A percentile compares a stretch with the other conserved stretches of the same genome.
phyloP scores from a whole-genome alignment of 2,329 filamentous ascomycete species.

The Westerdykella aurantiaca region DNA sequence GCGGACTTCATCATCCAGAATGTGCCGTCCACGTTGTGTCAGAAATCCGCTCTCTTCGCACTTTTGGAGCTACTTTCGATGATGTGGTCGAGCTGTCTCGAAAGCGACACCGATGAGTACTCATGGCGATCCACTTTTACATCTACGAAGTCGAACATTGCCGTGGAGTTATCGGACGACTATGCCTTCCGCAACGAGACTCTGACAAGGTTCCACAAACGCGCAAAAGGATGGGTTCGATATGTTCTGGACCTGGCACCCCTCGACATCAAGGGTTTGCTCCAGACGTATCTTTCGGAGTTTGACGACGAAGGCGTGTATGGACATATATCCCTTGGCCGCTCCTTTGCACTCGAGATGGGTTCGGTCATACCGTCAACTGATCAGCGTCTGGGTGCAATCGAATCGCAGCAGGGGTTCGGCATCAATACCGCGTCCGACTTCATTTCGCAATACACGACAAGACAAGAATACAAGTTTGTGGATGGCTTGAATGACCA shows the following conservation, averaged over 20 bases:
- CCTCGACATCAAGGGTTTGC: constrained; percentile 85
- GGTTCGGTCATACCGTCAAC: constrained; percentile 78
- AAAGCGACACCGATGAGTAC: constrained; percentile 91
- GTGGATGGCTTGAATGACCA: constrained; percentile 68
- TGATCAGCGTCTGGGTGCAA: constrained; percentile 75
- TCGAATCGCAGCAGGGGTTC: constrained; percentile 67
- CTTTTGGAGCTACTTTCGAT: constrained; percentile 85
- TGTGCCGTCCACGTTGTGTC: constrained; percentile 84
- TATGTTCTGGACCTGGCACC: constrained; percentile 78
- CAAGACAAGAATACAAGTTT: constrained; percentile 90
- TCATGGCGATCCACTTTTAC: constrained; percentile 76
- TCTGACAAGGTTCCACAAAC: constrained; percentile 68
- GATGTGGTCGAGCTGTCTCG: constrained; percentile 92
- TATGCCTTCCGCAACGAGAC: constrained; percentile 76
- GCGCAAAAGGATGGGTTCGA: constrained; percentile 74
- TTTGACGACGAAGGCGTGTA: constrained; percentile 88
- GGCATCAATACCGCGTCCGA: constrained; percentile 89
- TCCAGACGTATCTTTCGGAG: constrained; percentile 91
- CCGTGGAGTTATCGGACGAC: constrained; percentile 88
- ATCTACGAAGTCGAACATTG: constrained; percentile 71
- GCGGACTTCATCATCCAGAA: constrained; percentile 80
- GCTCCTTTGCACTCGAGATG: constrained; percentile 91
- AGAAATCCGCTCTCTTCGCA: constrained; percentile 85
- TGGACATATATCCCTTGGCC: constrained; percentile 83
- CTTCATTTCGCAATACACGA: constrained; percentile 95